These are phyloP conservation scores for Cordyceps javanica DNA, from an alignment of 2,329 filamentous ascomycete genomes.

Conservation along the genomic window DNA sequence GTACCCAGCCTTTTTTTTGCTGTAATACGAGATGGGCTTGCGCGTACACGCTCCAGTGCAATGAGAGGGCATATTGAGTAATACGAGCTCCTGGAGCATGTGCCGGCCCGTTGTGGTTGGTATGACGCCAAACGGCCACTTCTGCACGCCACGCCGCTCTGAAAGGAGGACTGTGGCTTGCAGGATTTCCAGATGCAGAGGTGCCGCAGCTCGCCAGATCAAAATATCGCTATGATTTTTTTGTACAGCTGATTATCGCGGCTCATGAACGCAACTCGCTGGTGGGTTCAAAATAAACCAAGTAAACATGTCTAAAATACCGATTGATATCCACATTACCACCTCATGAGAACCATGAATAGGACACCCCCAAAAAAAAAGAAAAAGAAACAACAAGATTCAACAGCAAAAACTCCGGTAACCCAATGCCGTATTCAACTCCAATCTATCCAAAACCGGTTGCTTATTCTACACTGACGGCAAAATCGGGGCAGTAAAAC, in stretches of 20 bases:
- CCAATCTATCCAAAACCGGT: constrained; percentile 13
- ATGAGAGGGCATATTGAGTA: neutral
- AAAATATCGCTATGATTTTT: neutral
- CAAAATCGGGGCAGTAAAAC: constrained; percentile 36
- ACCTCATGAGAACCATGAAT: constrained; percentile 1
- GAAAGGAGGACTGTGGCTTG: constrained; percentile 1
- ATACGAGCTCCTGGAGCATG: neutral
- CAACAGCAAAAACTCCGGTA: constrained; percentile 5
- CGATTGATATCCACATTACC: constrained; percentile 4
- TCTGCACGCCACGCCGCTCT: neutral
- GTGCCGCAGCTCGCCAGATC: neutral
- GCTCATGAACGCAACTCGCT: neutral
- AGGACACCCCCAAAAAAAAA: neutral
- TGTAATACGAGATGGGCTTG: constrained; percentile 4
- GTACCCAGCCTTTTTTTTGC: neutral
- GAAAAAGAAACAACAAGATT: neutral
- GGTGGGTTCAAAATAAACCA: neutral
- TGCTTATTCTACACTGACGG: constrained; percentile 27
- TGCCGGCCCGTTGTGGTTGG: neutral
- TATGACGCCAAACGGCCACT: neutral
- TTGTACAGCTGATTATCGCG: neutral
- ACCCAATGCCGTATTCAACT: constrained; percentile 11
- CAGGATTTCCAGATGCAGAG: neutral
- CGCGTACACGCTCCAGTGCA: neutral
- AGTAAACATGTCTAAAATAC: constrained; percentile 11